A percentile compares a stretch with the other conserved stretches of the same genome.
These are phyloP conservation scores for Leishmania tarentolae DNA, from an alignment of 208 protist species.

Conservation along the genomic window DNA sequence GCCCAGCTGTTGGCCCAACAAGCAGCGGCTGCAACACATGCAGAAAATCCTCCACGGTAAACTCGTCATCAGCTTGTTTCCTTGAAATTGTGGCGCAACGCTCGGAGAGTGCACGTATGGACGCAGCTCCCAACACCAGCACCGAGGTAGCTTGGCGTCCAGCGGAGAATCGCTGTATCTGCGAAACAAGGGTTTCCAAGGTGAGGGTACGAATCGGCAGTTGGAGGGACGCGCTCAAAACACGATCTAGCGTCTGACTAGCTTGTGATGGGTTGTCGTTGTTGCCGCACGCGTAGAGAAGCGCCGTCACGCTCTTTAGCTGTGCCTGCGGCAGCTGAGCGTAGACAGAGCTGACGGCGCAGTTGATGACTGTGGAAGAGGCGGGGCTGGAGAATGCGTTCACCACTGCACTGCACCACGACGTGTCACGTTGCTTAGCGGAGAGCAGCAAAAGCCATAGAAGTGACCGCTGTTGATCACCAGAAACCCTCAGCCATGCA, in stretches of 20 bases:
- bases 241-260: constrained; percentile 20
- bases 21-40: constrained; percentile 14
- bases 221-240: constrained; percentile 11
- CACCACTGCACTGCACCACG: constrained; percentile 16
- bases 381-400: constrained; percentile 21
- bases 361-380: constrained; percentile 7
- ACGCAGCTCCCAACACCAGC: constrained; percentile 21
- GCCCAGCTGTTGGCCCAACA: background rate
- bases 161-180: constrained; percentile 7
- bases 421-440: constrained; percentile 12
- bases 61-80: background rate
- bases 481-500: constrained; percentile 18
- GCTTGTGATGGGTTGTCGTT: constrained; percentile 20
- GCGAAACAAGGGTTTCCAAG: constrained; percentile 1
- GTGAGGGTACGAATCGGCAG: constrained; percentile 20
- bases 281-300: constrained; percentile 35
- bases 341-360: background rate
- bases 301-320: constrained; percentile 4
- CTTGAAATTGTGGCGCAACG: background rate
- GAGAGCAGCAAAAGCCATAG: constrained; percentile 26
- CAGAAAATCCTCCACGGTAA: background rate
- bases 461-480: constrained; percentile 16
- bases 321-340: background rate
- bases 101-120: constrained; percentile 15
- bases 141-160: constrained; percentile 4